phyloP scores from a whole-genome alignment of 2,329 filamentous ascomycete genomes.

The Emergomyces pasteurianus region DNA sequence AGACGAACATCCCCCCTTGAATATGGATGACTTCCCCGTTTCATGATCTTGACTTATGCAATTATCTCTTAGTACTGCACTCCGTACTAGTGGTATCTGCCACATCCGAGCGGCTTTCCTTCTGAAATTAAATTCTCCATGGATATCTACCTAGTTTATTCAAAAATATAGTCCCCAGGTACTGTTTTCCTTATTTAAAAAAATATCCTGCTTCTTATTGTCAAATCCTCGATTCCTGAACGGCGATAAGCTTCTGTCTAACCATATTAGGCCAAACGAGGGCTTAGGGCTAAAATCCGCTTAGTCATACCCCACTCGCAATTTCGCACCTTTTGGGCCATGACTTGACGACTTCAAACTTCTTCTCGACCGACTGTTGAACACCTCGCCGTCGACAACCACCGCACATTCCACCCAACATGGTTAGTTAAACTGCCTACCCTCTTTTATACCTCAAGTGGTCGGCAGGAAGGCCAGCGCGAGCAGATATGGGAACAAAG shows the following conservation, averaged over 20 bases:
- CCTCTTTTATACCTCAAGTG: no score
- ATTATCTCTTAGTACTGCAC: no score
- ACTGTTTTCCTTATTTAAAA: not conserved
- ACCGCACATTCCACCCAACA: slow-evolving; percentile 15
- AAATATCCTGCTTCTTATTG: no score
- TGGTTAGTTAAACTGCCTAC: not conserved
- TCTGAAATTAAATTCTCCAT: not conserved
- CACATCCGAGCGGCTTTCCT: no score
- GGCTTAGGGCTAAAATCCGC: slow-evolving; percentile 23
- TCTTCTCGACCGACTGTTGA: slow-evolving; percentile 17
- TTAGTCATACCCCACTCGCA: slow-evolving; percentile 28
- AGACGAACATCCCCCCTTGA: slow-evolving; percentile 3
- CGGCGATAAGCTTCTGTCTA: not conserved
- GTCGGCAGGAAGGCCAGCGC: not conserved
- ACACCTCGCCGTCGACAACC: slow-evolving; percentile 22
- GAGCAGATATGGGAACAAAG: not conserved
- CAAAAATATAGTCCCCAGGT: not conserved
- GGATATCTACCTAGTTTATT: not conserved
- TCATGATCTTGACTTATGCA: not conserved
- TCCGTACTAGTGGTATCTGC: no score
- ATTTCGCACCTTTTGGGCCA: slow-evolving; percentile 20
- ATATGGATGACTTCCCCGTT: slow-evolving; percentile 5
- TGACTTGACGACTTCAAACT: slow-evolving; percentile 13
- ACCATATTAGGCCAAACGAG: slow-evolving; percentile 17
- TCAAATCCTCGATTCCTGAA: no score